Percentiles rank a stretch among this genome's conserved stretches.
Evolutionary conservation across 768 basidiomycete species (phyloP).

Genomic region (Chalciporus sphaerocephalus): DNA sequence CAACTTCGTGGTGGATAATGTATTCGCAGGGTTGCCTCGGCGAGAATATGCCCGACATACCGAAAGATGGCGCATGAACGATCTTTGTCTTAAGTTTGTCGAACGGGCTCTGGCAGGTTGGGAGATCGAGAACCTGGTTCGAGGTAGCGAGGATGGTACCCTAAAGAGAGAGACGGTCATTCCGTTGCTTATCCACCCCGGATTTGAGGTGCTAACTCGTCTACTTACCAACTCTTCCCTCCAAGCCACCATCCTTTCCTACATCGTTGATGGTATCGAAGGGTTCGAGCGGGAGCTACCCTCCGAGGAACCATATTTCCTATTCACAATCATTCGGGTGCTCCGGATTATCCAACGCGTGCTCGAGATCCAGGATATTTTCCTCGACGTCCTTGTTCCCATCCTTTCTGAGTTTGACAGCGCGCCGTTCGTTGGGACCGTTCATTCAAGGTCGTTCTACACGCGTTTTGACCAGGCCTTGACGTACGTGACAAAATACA

Average conservation of each 20-base stretch:
- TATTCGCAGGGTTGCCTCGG: constrained; percentile 71
- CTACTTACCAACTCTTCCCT: constrained; percentile 69
- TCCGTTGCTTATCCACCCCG: constrained; percentile 70
- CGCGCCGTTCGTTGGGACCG: constrained; percentile 46
- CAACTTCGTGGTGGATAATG: constrained; percentile 85
- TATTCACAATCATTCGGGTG: constrained; percentile 71
- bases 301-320: constrained; percentile 67
- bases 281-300: constrained; percentile 70
- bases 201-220: constrained; percentile 80
- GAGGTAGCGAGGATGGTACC: constrained; percentile 48
- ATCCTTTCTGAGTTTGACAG: constrained; percentile 64
- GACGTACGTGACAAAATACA: constrained; percentile 62
- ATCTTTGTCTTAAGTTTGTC: constrained; percentile 77
- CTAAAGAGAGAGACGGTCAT: constrained; percentile 51
- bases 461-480: constrained; percentile 71
- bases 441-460: constrained; percentile 66
- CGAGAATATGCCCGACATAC: constrained; percentile 71
- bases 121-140: constrained; percentile 69
- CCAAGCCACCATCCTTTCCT: constrained; percentile 69
- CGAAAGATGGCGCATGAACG: constrained; percentile 85
- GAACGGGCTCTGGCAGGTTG: constrained; percentile 81
- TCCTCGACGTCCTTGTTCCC: constrained; percentile 84
- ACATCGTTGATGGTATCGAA: constrained; percentile 76
- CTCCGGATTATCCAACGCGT: constrained; percentile 78
- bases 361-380: constrained; percentile 82